Evolutionary conservation across 768 basidiomycete species (phyloP).

Genomic region (Dioszegia hungarica): DNA sequence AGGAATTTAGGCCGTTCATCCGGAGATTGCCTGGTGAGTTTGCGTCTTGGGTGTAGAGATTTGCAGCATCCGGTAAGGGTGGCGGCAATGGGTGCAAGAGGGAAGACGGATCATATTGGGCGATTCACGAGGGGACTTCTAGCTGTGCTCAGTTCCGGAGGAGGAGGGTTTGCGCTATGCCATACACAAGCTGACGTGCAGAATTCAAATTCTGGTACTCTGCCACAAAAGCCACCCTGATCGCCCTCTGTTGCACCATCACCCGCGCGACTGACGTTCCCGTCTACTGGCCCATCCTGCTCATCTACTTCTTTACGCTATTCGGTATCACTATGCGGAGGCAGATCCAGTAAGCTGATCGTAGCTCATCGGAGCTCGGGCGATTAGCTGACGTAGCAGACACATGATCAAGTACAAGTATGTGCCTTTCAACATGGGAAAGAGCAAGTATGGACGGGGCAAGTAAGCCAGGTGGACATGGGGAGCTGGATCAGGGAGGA

Average conservation of each 20-base stretch:
- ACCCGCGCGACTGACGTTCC: slow-evolving; percentile 89
- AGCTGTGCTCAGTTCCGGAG: no score
- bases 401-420: slow-evolving; percentile 99
- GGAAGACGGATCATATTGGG: no score
- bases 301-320: slow-evolving; percentile 92
- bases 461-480: not conserved
- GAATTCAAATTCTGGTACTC: slow-evolving; percentile 66
- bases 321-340: slow-evolving; percentile 92
- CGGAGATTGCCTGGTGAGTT: slow-evolving; percentile 66
- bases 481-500: not conserved
- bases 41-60: not conserved
- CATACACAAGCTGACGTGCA: slow-evolving; percentile 18
- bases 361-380: not conserved
- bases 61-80: no score
- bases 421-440: slow-evolving; percentile 89
- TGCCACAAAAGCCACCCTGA: slow-evolving; percentile 76
- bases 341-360: slow-evolving; percentile 80
- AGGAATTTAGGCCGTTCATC: slow-evolving; percentile 96
- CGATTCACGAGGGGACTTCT: no score
- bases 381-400: slow-evolving; percentile 51
- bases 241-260: slow-evolving; percentile 74
- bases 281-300: slow-evolving; percentile 98
- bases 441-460: slow-evolving; percentile 58
- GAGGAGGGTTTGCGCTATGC: no score
- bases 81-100: no score